Evolutionary conservation across 495 filamentous ascomycete genomes (phyloP).

Genomic region (Xylaria palmicola): DNA sequence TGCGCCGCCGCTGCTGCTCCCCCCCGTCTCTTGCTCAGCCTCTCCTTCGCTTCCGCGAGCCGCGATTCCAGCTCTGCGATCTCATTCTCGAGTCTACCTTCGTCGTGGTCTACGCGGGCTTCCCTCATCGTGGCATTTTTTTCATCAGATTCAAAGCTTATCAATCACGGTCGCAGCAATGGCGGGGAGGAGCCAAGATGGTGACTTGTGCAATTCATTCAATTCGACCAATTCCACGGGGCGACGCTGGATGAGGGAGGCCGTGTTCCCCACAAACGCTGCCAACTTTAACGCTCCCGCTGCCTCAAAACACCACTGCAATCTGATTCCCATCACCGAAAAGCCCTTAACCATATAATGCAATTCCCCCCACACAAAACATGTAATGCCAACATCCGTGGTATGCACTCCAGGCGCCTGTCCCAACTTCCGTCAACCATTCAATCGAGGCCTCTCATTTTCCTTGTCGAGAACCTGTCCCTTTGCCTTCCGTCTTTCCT

Average conservation of each 20-base stretch:
- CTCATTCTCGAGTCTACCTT: slow-evolving; percentile 20
- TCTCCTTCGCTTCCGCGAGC: slow-evolving; percentile 36
- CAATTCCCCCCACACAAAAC: background rate
- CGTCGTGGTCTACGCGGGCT: background rate
- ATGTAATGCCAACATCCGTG: background rate
- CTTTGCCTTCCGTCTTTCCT: slow-evolving; percentile 31
- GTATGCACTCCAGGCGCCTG: background rate
- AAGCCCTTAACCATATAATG: background rate
- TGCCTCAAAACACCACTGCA: slow-evolving; percentile 1
- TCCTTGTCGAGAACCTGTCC: slow-evolving; percentile 41
- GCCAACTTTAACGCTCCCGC: background rate
- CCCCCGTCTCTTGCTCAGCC: slow-evolving; percentile 9
- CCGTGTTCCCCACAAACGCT: slow-evolving; percentile 13
- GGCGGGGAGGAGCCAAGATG: background rate
- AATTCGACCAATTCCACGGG: background rate
- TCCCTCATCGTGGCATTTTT: slow-evolving; percentile 5
- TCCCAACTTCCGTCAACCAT: background rate
- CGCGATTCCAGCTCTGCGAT: slow-evolving; percentile 39
- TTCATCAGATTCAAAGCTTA: background rate
- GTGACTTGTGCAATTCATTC: background rate
- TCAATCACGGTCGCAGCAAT: background rate
- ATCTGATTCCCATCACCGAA: background rate
- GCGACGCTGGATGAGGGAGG: slow-evolving; percentile 3
- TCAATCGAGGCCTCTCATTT: slow-evolving; percentile 35
- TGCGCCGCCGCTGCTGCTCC: background rate